Evolutionary conservation across 208 protist genomes (phyloP), one percentile per base, ranked within the genome.

Genomic region (Trypanosoma boissoni): DNA sequence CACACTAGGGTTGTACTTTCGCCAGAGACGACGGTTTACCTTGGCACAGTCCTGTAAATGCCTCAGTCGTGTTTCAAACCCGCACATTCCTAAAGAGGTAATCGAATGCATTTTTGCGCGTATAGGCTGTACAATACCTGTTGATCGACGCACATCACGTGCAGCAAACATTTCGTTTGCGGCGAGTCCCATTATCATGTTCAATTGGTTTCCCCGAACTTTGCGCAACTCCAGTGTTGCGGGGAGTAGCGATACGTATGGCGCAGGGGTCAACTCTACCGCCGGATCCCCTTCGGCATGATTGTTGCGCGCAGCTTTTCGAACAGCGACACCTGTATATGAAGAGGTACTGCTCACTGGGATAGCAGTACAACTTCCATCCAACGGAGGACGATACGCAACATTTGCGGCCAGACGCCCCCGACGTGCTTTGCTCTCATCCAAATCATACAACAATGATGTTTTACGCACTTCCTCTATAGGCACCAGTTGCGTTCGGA

Each of bases 81-180:
- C 45, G 26, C 43, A 36, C 28, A 57, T 18, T 23, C 63, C 64
- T 9, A 59, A 37, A 7, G 23, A 3, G 18, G 37, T 32, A 10
- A 43, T 26, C 3, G 1, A 1, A 5, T 69, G 18, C 16, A 21
- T n/a, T 27, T 8, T 46, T 29, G 55, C 21, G 9, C 57, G 36
- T 12, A 26, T 48, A 32, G 37, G 2, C 36, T 14, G 21, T 2
- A 31, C 0, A 21, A 41, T 29, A 14, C 36, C 24, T n/a, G n/a
- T n/a, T n/a, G n/a, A n/a, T n/a, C 23, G n/a, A 27, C 42, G 42
- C 1, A 37, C 56, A 12, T 50, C 64, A 32, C 56, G 64, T 18
- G 34, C 21, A 24, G 56, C 56, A 18, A 64, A 28, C 36, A 64
- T 42, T 52, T 70, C 64, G 2, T 36, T 53, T 1, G 50, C 64